Base-by-base conservation (phyloP, 192 early-diverging fungal species). In the Backusella liffmaniae region DNA sequence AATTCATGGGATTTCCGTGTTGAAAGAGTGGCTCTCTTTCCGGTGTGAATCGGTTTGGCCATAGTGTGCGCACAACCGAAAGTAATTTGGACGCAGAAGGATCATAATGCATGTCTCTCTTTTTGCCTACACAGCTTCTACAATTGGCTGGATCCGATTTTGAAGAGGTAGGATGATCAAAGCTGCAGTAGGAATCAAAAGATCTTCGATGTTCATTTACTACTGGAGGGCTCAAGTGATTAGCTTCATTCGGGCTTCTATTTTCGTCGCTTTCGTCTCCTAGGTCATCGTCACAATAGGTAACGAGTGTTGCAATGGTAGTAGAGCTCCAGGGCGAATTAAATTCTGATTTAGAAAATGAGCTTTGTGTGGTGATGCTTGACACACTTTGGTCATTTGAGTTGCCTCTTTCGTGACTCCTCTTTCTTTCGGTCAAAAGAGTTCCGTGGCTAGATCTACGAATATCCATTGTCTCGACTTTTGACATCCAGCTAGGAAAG, bases 101-200 rank as follows among this genome's bases (percentile, higher is more conserved):
- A 12, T 62, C 56, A 62, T 62, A 29, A 13, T 10, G 21, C 4
- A 62, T 62, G 26, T 62, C 56, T 13, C 26, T 62, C 3, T 62
- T 62, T 69, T 69, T 69, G 4, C 67, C 67, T 39, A 39, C n/a
- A 41, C 67, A 69, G n/a, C 37, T 71, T 34, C 26, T 49, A 29
- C 70, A 71, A 26, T 71, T 44, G 15, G 70, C 49, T 44, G 70
- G 70, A 71, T 71, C 70, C 12, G 70, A 71, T 34, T 46, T 71
- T 21, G 70, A 71, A 15, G 70, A 71, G 29, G 70, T 49, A 34
- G 70, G 70, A 44, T 71, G 70, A 71, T 71, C 44, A 44, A 71
- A 71, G 7, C 42, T 49, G 29, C 70, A 71, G 42, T 71, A 71
- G 4, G 70, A 71, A 37, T 69, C 67, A 69, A 69, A 69, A 18